Evolutionary conservation across 176 grass and related monocot species (phyloP), one percentile per base, ranked within the genome.

Genomic region (Phoenix dactylifera): DNA sequence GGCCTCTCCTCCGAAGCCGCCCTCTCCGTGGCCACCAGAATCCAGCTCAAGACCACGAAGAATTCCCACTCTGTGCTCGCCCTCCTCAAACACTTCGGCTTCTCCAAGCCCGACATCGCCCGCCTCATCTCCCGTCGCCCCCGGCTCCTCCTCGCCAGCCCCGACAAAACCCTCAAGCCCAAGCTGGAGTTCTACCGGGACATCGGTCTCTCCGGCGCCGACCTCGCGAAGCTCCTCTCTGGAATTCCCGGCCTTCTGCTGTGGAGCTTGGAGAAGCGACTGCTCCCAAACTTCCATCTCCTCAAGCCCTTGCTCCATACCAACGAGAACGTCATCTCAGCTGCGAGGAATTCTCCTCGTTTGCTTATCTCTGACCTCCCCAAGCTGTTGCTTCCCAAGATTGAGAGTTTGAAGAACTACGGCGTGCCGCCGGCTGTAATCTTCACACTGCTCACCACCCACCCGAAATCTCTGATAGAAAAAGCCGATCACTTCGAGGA

Each of bases 151-250:
- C 15, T 6, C 10, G 1, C 26, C 4, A 4, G 6, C 16, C 26
- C 59, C 10, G 16, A 18, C 4, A 62, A 29, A 7, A 62, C 59
- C 59, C 26, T 62, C 24, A 35, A 35, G 58, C 58, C 25, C 25
- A n/a, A 62, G 28, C 26, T 62, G 26, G 59, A 62, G 25, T 62
- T 62, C 59, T 62, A 62, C 59, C 17, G 17, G 4, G 59, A 4
- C 24, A 35, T 62, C 26, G 16, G 59, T 10, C 26, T 35, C 14
- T 5, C 15, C 3, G 28, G 18, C 15, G 16, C 3, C 15, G 17
- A 4, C 16, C 26, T 62, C 10, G 6, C 59, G 16, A 62, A 9
- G 14, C 15, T 32, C 59, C 7, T 62, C 9, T 25, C 28, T 16
- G 18, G 3, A 26, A 39, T 17, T 15, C 28, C 59, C 25, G 2